Base-by-base conservation (phyloP, 257 asterid genomes). In the Ajuga chamaepitys region DNA sequence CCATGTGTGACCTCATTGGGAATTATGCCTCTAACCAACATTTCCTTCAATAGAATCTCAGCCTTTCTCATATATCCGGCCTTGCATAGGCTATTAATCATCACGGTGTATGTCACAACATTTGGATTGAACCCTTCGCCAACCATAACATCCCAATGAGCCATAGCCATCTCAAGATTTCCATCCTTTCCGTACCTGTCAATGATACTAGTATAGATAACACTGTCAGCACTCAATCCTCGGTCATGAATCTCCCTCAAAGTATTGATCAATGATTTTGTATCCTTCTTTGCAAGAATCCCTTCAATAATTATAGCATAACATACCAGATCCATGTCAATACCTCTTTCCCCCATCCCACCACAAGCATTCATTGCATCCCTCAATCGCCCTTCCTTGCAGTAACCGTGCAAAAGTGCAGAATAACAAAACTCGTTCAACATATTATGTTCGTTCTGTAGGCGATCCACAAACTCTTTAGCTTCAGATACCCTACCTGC, bases 371-470 rank as follows among this genome's bases (percentile, higher is more conserved):
- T 70, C 50, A 80, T 59, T 25, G 94, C 97, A 52, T 93, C 97
- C 22, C 72, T 73, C 70, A 87, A 55, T 74, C 83, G 80, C 40
- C 95, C 91, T 53, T 82, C 82, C 71, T 80, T 72, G 70, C 86
- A 85, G 58, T 85, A 84, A 74, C 96, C 94, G 14, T 82, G 82
- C 60, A 87, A 70, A 68, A 89, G 96, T 62, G 89, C 88, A 25
- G 96, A 80, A 74, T 87, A 84, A 72, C 97, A 93, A 75, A 82
- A 78, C 79, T 82, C 97, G 5, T 89, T 86, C 74, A 87, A 70
- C 75, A 67, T 76, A 62, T 68, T 73, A 50, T 72, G 68, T 37
- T 70, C 73, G 59, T 78, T 77, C 5, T 82, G 90, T 60, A 89
- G 79, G 63, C 68, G 78, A 62, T 89, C 86, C 56, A 86, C 67